Evolutionary conservation across 805 yeast species (phyloP), one percentile per base, ranked within the genome.

Genomic region (Naumovozyma dairenensis): DNA sequence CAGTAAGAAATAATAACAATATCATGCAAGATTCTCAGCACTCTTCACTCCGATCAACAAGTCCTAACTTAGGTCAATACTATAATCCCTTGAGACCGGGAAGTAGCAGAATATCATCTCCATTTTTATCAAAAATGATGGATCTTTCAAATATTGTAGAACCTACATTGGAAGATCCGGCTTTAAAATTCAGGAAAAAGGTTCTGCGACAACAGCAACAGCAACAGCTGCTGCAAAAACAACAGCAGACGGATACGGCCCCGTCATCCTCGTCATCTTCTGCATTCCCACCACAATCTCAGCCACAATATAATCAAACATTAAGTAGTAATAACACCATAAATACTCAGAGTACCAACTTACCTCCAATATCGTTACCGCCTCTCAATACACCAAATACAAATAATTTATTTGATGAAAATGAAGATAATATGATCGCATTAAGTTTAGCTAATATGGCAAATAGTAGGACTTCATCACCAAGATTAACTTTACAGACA

Each of bases 391-490:
- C 13, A 24, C 13, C 13, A 10, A 6, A 6, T 10, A 30, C 45
- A 7, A 40, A 48, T n/a, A 31, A 47, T 7, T 43, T 51, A 17
- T 55, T 48, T 29, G 59, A 56, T 27, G n/a, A n/a, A n/a, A 50
- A 54, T 32, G 60, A 57, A 25, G 62, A 57, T 38, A 57, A 53
- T 31, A 43, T 57, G 49, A 34, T 57, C 21, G 62, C 62, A 3
- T 39, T 57, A 32, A 55, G 60, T 35, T 37, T 57, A 18, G 53
- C 62, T 4, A 53, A 57, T 12, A 55, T 57, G 59, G 62, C 62
- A 17, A 53, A 53, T 33, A 54, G 58, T 30, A 55, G 59, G 12
- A 51, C 53, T 5, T 53, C 60, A 2, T 55, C 60, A 5, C 62
- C 62, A 10, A 43, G 57, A 29, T 36, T 53, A 30, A 42, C 44